These are phyloP conservation scores for Mucor mucedo DNA, from an alignment of 371 early-diverging fungal species.

Conservation along the genomic window DNA sequence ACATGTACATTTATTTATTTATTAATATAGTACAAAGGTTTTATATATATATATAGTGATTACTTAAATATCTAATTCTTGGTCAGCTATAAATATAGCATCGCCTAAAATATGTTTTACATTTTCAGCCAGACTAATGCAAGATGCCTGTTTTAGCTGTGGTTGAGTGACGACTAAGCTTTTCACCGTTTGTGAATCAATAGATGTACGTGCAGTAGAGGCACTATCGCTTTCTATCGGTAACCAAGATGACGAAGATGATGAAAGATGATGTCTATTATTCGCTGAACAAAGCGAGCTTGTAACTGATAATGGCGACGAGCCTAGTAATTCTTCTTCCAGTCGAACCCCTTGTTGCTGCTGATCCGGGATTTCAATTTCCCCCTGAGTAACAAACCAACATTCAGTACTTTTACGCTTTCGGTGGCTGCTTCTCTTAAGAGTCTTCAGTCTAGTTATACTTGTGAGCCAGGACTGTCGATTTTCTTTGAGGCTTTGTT, in stretches of 20 bases:
- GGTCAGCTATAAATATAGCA: slow-evolving; percentile 23
- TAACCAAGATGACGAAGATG: slow-evolving; percentile 4
- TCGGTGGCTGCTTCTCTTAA: background rate
- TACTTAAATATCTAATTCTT: slow-evolving; percentile 11
- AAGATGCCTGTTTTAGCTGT: background rate
- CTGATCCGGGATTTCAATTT: slow-evolving; percentile 3
- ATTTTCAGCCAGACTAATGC: slow-evolving; percentile 8
- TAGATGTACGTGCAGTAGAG: slow-evolving; percentile 7
- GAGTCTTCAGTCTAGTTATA: background rate
- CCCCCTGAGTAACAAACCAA: background rate
- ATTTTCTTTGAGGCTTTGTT: background rate
- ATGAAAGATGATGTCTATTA: slow-evolving; percentile 1
- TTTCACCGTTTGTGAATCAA: slow-evolving; percentile 1
- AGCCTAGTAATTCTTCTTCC: background rate
- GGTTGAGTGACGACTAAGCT: background rate
- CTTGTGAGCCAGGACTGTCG: background rate
- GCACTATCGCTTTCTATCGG: background rate
- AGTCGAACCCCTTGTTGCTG: background rate
- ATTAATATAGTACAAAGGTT: background rate
- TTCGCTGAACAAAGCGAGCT: background rate
- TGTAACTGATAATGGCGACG: background rate
- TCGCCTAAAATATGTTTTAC: slow-evolving; percentile 22
- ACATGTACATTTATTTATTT: background rate
- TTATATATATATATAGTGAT: background rate
- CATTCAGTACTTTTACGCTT: background rate